A percentile compares a stretch with the other conserved stretches of the same genome.
Evolutionary conservation across 2,329 filamentous ascomycete species (phyloP).

Genomic region (Diaporthe vexans): DNA sequence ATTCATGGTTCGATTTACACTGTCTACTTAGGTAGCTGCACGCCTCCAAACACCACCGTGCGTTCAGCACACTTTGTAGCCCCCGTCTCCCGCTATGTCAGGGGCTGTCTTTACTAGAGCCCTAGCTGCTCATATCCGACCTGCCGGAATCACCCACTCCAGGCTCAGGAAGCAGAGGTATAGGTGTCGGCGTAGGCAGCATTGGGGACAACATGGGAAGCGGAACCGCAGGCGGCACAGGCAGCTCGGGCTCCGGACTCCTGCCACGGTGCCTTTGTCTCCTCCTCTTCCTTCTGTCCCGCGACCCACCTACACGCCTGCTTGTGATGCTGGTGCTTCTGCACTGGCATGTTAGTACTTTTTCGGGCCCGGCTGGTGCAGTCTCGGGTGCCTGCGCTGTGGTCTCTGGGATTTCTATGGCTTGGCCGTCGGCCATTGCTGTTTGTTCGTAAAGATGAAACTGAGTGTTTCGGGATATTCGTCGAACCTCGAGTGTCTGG

Average conservation of each 20-base stretch:
- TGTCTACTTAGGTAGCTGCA: neutral
- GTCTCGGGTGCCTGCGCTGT: neutral
- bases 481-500: neutral
- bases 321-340: neutral
- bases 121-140: neutral
- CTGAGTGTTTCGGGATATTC: neutral
- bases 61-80: neutral
- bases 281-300: neutral
- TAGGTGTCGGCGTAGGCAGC: neutral
- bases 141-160: neutral
- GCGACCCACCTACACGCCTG: too few relatives aligned
- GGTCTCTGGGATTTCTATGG: neutral
- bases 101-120: neutral
- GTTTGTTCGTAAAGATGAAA: neutral
- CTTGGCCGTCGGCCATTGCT: conserved; percentile 14
- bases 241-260: too few relatives aligned
- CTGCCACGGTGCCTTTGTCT: too few relatives aligned
- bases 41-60: neutral
- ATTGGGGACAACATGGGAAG: neutral
- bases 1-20: neutral
- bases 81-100: neutral
- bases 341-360: conserved; percentile 27
- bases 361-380: neutral
- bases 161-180: neutral
- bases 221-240: neutral